Evolutionary conservation across 2,329 filamentous ascomycete species (phyloP).

Genomic region (Curvularia spicifera): DNA sequence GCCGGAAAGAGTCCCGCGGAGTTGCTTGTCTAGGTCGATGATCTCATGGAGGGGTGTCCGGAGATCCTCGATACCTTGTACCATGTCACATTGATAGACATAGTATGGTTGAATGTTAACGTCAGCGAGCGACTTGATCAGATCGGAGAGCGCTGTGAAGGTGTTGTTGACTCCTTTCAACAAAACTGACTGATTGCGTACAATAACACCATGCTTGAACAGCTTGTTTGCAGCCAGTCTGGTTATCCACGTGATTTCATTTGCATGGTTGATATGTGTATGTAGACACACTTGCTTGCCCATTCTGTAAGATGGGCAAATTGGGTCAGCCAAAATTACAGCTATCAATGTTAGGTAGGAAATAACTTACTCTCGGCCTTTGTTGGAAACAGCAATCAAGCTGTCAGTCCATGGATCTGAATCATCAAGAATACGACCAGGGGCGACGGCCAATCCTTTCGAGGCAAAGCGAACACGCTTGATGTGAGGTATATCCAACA

Average conservation of each 20-base stretch:
- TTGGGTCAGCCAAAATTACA: background rate
- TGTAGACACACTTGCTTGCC: conserved; percentile 68
- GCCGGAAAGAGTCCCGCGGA: conserved; percentile 67
- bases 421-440: conserved; percentile 61
- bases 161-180: conserved; percentile 66
- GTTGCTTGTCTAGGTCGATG: conserved; percentile 62
- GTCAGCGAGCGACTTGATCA: conserved; percentile 63
- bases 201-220: conserved; percentile 59
- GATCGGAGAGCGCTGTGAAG: conserved; percentile 58
- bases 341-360: no score
- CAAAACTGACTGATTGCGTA: conserved; percentile 67
- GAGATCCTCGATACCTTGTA: conserved; percentile 65
- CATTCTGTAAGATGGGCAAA: conserved; percentile 23
- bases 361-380: conserved; percentile 51
- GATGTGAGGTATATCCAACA: conserved; percentile 65
- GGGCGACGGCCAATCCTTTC: conserved; percentile 67
- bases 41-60: conserved; percentile 67
- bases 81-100: conserved; percentile 70
- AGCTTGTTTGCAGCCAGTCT: conserved; percentile 59
- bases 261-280: conserved; percentile 70
- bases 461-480: conserved; percentile 66
- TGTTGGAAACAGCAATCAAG: conserved; percentile 59
- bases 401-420: conserved; percentile 62
- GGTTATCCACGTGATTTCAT: conserved; percentile 68
- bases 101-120: conserved; percentile 69